Evolutionary conservation across 306 rosid genomes (phyloP).

Genomic region (Ammopiptanthus mongolicus): DNA sequence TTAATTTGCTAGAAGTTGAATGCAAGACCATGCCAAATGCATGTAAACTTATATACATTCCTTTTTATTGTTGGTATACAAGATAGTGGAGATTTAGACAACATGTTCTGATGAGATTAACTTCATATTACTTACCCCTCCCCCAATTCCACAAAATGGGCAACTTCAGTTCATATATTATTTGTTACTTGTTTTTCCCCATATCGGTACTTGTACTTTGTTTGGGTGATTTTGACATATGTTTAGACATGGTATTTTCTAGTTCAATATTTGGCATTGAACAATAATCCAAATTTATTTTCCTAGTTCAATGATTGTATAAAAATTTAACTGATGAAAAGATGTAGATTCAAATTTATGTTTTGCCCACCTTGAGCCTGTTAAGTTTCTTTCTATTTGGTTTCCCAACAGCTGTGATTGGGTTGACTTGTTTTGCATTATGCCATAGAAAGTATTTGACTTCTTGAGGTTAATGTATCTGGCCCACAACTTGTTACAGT

Average conservation of each 20-base stretch:
- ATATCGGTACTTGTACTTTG: neutral
- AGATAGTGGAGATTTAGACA: neutral
- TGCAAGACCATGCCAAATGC: neutral
- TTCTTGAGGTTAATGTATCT: no score
- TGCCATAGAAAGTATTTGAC: no score
- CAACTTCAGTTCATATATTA: neutral
- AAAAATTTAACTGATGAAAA: neutral
- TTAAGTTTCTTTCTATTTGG: no score
- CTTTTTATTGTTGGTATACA: neutral
- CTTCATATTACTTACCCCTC: neutral
- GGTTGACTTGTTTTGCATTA: no score
- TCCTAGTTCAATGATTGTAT: neutral
- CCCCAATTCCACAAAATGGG: neutral
- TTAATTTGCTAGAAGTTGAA: conserved; percentile 7
- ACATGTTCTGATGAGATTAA: neutral
- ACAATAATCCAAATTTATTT: neutral
- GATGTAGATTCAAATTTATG: neutral
- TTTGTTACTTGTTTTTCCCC: neutral
- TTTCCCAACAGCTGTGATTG: no score
- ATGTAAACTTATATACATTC: neutral
- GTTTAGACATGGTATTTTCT: neutral
- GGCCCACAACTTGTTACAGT: no score
- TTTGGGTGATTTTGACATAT: neutral
- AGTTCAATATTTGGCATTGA: neutral
- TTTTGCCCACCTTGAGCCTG: neutral